Evolutionary conservation across 176 grass and related monocot species (phyloP).

Genomic region (Phyllostachys edulis): DNA sequence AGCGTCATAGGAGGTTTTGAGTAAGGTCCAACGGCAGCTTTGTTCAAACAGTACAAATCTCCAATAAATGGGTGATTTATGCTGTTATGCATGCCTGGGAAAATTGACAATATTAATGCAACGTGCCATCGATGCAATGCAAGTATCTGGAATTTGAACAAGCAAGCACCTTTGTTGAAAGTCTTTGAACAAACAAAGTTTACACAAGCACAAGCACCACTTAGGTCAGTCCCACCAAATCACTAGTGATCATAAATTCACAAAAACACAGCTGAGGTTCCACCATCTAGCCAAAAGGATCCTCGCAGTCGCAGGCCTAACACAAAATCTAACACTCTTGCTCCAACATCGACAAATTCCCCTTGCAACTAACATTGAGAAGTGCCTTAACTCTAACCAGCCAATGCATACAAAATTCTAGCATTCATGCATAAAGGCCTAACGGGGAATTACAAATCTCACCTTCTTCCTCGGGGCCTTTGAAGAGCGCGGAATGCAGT

Average conservation of each 20-base stretch:
- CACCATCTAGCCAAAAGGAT: background rate
- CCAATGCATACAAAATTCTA: background rate
- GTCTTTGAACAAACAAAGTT: background rate
- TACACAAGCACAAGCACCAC: background rate
- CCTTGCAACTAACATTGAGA: background rate
- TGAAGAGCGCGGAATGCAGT: slow-evolving; percentile 76
- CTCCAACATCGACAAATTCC: background rate
- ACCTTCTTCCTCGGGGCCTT: slow-evolving; percentile 89
- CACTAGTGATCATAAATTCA: background rate
- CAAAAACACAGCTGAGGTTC: background rate
- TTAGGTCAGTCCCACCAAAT: background rate
- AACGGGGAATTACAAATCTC: slow-evolving; percentile 8
- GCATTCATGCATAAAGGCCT: background rate
- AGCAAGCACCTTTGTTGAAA: background rate
- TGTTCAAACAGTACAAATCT: background rate
- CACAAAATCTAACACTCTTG: background rate
- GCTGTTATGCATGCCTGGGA: background rate
- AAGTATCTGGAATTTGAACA: slow-evolving; percentile 7
- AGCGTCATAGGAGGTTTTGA: background rate
- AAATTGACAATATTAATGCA: background rate
- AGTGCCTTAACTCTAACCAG: background rate
- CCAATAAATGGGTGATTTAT: background rate
- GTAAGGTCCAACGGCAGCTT: background rate
- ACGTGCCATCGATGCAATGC: background rate
- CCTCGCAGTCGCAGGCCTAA: background rate